Evolutionary conservation across 768 basidiomycete species (phyloP), one percentile per base, ranked within the genome.

Genomic region (Dentipellis sp.): DNA sequence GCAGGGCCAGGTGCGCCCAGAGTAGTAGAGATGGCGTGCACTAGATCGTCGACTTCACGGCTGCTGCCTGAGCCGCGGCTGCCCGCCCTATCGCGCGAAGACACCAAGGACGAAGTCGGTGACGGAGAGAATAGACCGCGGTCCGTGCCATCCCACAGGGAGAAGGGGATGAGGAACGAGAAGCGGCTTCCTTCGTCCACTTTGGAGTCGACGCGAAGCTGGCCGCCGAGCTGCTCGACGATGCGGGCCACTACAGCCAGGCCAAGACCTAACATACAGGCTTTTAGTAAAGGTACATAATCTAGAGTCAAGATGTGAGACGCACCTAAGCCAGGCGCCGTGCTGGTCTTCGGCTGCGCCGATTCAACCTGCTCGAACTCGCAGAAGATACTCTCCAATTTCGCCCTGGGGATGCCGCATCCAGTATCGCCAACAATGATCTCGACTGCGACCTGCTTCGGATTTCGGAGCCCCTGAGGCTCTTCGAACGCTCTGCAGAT

Each of bases 181-280:
- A 91, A 91, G 4, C 76, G 75, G 36, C 84, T 86, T 9, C 89
- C 90, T 62, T 77, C 68, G 47, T 73, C 75, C n/a, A 81, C 72
- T 52, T 79, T 76, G 0, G 87, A 90, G 56, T 90, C 86, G 3
- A 89, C 88, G 6, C 86, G 80, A 2, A 93, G 76, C 66, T 88
- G 88, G 3, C 89, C 90, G 0, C 82, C 84, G 1, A 91, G 75
- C 58, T 88, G 88, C 61, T 85, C 83, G 3, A 91, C 84, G 42
- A 91, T 88, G 14, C 88, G 76, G 0, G 87, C 86, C 10, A 91
- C 89, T 6, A 90, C 85, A 3, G 90, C 89, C 34, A 91, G 72
- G 3, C 89, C 89, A 12, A 91, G 75, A 5, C 88, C 87, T 75
- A 51, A 4, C 12, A 39, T 38, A 3, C 42, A 12, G 3, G 14